Percentiles rank a stretch among this genome's conserved stretches.
phyloP scores from a whole-genome alignment of 2,329 filamentous ascomycete species.

The Penicillium decumbens region DNA sequence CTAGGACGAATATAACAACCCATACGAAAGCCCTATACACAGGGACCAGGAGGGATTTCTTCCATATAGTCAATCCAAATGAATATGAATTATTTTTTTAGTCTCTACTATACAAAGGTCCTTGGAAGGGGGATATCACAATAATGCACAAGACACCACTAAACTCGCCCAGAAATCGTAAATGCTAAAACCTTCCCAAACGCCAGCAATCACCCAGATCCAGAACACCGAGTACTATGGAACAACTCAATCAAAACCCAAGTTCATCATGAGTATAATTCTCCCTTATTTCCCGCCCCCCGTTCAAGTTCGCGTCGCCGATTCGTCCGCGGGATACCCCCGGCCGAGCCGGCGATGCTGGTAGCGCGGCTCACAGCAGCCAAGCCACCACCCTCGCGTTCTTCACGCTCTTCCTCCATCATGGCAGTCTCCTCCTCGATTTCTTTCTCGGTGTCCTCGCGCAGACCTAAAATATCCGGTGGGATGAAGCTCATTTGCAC shows the following conservation, averaged over 20 bases:
- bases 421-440: constrained; percentile 42
- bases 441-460: constrained; percentile 48
- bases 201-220: neutral
- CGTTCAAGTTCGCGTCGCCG: constrained; percentile 36
- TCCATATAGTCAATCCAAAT: constrained; percentile 2
- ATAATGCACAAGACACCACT: constrained; percentile 8
- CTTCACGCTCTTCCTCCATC: constrained; percentile 39
- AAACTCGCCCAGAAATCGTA: neutral
- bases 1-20: neutral
- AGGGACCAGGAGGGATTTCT: neutral
- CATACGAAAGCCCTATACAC: neutral
- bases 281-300: constrained; percentile 33
- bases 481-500: constrained; percentile 79
- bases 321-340: constrained; percentile 19
- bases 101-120: constrained; percentile 16
- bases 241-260: neutral
- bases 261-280: constrained; percentile 32
- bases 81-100: constrained; percentile 5
- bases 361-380: constrained; percentile 6
- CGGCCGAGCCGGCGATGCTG: constrained; percentile 17
- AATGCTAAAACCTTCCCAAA: neutral
- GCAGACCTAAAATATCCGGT: constrained; percentile 61
- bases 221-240: constrained; percentile 3
- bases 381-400: constrained; percentile 32
- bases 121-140: constrained; percentile 18